Base-by-base conservation (phyloP, 345 rosid genomes). In the Eucalyptus rudis region DNA sequence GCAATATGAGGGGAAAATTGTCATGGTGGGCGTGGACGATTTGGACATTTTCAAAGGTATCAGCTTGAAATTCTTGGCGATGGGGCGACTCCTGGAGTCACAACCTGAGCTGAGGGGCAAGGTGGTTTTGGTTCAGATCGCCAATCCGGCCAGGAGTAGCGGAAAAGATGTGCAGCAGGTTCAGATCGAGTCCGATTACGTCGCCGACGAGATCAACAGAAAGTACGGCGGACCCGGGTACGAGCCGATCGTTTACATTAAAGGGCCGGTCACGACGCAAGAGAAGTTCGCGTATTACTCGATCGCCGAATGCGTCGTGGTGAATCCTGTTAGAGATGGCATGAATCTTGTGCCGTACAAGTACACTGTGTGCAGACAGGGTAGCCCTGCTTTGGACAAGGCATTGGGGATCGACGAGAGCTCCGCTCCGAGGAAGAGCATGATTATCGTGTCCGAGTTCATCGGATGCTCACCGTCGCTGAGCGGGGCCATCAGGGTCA, bases 401-500 rank as follows among this genome's bases (percentile, higher is more conserved):
- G 96, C 95, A 10, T 88, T 96, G 88, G 95, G 95, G 86, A 90
- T 92, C 49, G 90, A 92, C 68, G 91, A 87, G 88, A 86, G 88
- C 27, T 58, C 87, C 5, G 29, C 88, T 80, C 90, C 90, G 14
- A 94, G 91, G 93, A 91, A 92, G 86, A 97, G 99, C 89, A 95
- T 94, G 47, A 91, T 96, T 45, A 93, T 97, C 87, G 96, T 97
- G 31, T 97, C 99, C 11, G 99, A 97, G 90, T 97, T 97, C 94
- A 95, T 95, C 1, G 99, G 99, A 9, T 97, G 99, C 90, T 96
- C 99, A 2, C 99, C 99, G 5, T 97, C 99, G 86, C 94, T 97
- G 44, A 97, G 99, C 49, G 99, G 99, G 3, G 98, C 99, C 3
- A 94, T 94, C 56, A 95, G 99, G 8, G 98, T 97, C 31, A 97